Base-by-base conservation (phyloP, 495 filamentous ascomycete genomes). In the Evernia prunastri region DNA sequence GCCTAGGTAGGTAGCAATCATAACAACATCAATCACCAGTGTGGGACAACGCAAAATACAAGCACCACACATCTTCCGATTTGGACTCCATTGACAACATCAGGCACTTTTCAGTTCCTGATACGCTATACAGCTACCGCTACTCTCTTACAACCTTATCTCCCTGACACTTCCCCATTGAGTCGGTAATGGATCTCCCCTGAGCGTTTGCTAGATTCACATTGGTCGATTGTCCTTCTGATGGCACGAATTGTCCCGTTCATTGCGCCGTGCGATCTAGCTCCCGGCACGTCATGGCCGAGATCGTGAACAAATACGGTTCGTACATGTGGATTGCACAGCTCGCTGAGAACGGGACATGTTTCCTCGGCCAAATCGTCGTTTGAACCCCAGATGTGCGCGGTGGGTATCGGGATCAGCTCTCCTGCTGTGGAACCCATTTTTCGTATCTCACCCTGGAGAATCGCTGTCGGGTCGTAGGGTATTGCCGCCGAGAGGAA, bases 371-470 rank as follows among this genome's bases (percentile, higher is more conserved):
- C 58, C 7, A 51, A 25, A 3, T 47, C n/a, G 35, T 76, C 74
- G 25, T 37, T 63, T 3, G 54, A 39, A 20, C 73, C 73, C 73
- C 72, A 74, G 40, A 77, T 73, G 61, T 75, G 71, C 1, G 70
- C 72, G 4, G 73, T 74, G 3, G 74, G 73, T 10, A 77, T 64
- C 17, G 40, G 53, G 20, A 72, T 56, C 17, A 66, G 36, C 17
- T 45, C 42, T 17, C 61, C 63, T 12, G 42, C 62, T 17, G 8
- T 40, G 33, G 63, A 25, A 25, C 63, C 58, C 23, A 68, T 20
- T 18, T 40, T 33, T 15, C 36, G 56, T 3, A 72, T 23, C 53
- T 64, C 39, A 20, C 60, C 68, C 4, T 53, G 31, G 18, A 54
- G 54, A 12, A 72, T 56, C 10, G 53, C 61, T 9, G 37, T 37